A percentile compares a stretch with the other conserved stretches of the same genome.
These are phyloP conservation scores for Singerocomus inundabilis DNA, from an alignment of 1,284 basidiomycete genomes.

Conservation along the genomic window DNA sequence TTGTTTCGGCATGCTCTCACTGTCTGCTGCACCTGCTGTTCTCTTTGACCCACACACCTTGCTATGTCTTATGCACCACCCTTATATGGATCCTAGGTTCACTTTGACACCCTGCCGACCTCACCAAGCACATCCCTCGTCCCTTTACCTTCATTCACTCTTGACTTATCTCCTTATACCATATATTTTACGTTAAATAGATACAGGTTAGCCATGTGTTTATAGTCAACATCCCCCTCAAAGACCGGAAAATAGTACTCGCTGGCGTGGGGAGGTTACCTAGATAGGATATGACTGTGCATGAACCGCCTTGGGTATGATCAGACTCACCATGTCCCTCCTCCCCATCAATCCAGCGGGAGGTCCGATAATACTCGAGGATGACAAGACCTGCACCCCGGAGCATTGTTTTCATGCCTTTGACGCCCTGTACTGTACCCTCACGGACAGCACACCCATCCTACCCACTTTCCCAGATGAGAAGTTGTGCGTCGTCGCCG, in stretches of 20 bases:
- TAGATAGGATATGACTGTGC: slow-evolving; percentile 31
- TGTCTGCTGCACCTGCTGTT: slow-evolving; percentile 15
- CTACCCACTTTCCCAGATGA: slow-evolving; percentile 61
- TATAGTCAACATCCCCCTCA: slow-evolving; percentile 29
- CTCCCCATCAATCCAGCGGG: slow-evolving; percentile 44
- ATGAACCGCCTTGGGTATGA: neutral
- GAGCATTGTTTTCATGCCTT: slow-evolving; percentile 81
- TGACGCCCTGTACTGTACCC: slow-evolving; percentile 72
- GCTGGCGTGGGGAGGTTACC: slow-evolving; percentile 13
- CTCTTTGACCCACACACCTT: slow-evolving; percentile 15
- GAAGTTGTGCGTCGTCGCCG: slow-evolving; percentile 57
- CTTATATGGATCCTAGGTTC: slow-evolving; percentile 24
- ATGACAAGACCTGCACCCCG: slow-evolving; percentile 51
- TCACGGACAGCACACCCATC: slow-evolving; percentile 55
- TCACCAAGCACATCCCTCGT: slow-evolving; percentile 21
- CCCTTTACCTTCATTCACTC: slow-evolving; percentile 36
- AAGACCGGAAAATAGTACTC: slow-evolving; percentile 6
- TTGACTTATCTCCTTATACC: slow-evolving; percentile 39
- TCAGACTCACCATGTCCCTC: slow-evolving; percentile 44
- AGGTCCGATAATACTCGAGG: slow-evolving; percentile 32
- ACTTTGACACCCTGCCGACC: slow-evolving; percentile 20
- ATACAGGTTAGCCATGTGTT: slow-evolving; percentile 40
- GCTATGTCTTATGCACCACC: slow-evolving; percentile 32
- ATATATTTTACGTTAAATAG: slow-evolving; percentile 39
- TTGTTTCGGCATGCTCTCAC: slow-evolving; percentile 17